Evolutionary conservation across 495 filamentous ascomycete species (phyloP), one percentile per base, ranked within the genome.

Genomic region (Penicillium riverlandense): DNA sequence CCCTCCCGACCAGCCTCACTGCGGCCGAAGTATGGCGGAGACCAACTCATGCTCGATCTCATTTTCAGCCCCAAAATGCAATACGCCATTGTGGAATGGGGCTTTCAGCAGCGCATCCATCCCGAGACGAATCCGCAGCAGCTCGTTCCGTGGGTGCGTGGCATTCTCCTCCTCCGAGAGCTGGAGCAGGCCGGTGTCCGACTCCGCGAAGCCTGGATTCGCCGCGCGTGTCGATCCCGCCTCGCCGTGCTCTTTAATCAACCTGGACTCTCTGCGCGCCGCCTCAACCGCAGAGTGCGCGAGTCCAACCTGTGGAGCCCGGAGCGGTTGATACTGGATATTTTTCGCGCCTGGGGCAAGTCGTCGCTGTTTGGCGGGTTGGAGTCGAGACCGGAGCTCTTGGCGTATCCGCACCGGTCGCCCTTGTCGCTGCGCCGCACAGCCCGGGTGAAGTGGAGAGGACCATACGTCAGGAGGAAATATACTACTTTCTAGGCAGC

Each of bases 11-110:
- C 36, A 16, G 15, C 40, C 2, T 8, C 30, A 29, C 33, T 38
- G 12, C 8, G 27, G 16, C 28, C 22, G 29, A 29, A 32, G 16
- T 38, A 29, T 34, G 32, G n/a, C 32, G 36, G 7, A 29, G 1
- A 33, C 22, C 33, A 29, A 22, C 28, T 48, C 11, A 56, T 66
- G 16, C 62, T 78, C 0, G 52, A 50, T 15, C 53, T 55, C 4
- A 66, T 82, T 29, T 80, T 81, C 50, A 59, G 40, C 12, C 54
- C 45, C 0, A 47, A 59, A 6, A 66, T 78, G 50, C 75, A 76
- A 53, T 63, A 63, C 29, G 75, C 74, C 10, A 66, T 82, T 33
- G 68, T 83, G 28, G 56, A 66, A n/a, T 82, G 79, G 79, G 77
- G 79, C 4, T 83, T 83, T 56, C 69, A 59, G 40, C 58, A 66